Evolutionary conservation across 228 moss, liverwort and hornwort species (phyloP).

Genomic region (Sphagnum magellanicum): DNA sequence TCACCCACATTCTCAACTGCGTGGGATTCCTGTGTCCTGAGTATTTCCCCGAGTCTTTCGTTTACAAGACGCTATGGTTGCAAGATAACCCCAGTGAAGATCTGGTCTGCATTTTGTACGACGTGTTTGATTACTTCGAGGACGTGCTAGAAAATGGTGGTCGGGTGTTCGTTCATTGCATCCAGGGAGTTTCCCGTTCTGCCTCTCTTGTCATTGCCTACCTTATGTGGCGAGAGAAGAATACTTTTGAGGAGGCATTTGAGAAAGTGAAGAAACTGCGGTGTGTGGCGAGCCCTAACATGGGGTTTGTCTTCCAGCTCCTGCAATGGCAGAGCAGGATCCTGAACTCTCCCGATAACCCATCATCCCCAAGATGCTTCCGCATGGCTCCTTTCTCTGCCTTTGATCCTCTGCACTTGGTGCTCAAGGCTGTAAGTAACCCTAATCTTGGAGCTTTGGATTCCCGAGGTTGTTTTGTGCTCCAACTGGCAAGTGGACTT

Average conservation of each 20-base stretch:
- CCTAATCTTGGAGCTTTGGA: constrained; percentile 51
- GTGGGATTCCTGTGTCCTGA: constrained; percentile 82
- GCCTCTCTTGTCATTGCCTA: constrained; percentile 90
- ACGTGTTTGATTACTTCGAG: constrained; percentile 86
- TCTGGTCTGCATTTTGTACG: constrained; percentile 64
- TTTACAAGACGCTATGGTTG: constrained; percentile 86
- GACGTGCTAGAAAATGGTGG: constrained; percentile 72
- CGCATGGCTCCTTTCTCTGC: constrained; percentile 78
- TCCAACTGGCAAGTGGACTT: constrained; percentile 64
- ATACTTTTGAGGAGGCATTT: constrained; percentile 68
- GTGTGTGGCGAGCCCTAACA: constrained; percentile 66
- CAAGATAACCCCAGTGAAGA: constrained; percentile 91
- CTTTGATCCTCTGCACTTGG: constrained; percentile 77
- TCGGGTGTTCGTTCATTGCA: constrained; percentile 75
- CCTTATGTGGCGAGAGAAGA: constrained; percentile 69
- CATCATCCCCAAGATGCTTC: constrained; percentile 35
- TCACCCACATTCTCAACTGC: constrained; percentile 83
- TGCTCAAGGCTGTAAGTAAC: constrained; percentile 56
- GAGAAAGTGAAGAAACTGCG: constrained; percentile 62
- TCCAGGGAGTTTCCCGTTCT: constrained; percentile 85
- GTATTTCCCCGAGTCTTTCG: constrained; percentile 54
- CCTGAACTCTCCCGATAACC: constrained; percentile 30
- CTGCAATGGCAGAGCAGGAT: constrained; percentile 81
- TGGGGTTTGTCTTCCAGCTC: constrained; percentile 87
- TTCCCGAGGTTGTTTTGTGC: constrained; percentile 72